phyloP scores from a whole-genome alignment of 2,329 filamentous ascomycete genomes.

The Fusarium sp. region DNA sequence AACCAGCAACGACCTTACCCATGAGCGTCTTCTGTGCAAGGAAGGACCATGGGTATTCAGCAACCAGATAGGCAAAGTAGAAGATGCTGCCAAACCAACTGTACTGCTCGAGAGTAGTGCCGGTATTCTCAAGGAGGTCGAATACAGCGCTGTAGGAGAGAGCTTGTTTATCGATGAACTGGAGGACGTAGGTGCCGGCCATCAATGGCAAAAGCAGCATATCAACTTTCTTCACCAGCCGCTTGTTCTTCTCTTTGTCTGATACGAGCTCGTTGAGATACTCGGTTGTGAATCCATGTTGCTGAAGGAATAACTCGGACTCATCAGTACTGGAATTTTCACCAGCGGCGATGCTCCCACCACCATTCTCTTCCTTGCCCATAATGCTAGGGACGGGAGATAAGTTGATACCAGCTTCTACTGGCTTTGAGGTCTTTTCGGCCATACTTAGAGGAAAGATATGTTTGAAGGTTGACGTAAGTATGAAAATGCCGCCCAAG shows the following conservation, averaged over 20 bases:
- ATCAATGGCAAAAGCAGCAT: background rate
- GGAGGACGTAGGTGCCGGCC: background rate
- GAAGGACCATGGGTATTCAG: background rate
- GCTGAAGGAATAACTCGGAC: background rate
- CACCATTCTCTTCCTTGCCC: background rate
- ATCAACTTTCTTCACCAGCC: background rate
- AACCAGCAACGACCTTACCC: background rate
- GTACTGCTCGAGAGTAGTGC: background rate
- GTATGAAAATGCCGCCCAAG: background rate
- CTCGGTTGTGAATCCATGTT: background rate
- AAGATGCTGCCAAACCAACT: background rate
- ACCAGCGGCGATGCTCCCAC: background rate
- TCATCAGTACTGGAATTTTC: background rate
- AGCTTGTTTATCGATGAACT: background rate
- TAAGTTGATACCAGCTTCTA: background rate
- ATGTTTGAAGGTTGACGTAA: background rate
- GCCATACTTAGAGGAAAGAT: background rate
- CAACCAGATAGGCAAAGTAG: background rate
- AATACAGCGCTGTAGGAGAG: background rate
- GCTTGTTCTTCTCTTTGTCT: background rate
- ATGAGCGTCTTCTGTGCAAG: background rate
- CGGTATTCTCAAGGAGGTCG: background rate
- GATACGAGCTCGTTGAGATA: background rate
- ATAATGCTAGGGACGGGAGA: background rate
- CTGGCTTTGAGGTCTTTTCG: background rate